Conservation (phyloP, 257 asterid genomes). For the Nicotiana attenuata region DNA sequence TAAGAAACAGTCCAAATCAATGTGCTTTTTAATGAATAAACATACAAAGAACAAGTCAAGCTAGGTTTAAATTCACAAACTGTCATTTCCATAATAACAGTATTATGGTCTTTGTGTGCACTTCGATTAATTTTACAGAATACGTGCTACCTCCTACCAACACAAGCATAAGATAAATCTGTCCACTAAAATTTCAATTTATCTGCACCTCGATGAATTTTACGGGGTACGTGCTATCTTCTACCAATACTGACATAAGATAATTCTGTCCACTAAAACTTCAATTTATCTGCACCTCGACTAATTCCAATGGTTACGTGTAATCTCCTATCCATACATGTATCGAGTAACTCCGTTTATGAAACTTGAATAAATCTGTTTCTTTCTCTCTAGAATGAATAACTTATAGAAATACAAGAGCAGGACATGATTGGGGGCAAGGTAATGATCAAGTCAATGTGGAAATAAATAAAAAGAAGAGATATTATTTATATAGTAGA, state of each 20-base stretch:
- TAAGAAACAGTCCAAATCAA: neutral
- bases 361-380: too few species aligned
- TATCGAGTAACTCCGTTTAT: too few species aligned
- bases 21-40: neutral
- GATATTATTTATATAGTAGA: neutral
- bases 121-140: too few species aligned
- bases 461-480: neutral
- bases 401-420: neutral
- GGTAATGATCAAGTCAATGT: neutral
- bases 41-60: neutral
- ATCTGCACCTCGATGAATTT: too few species aligned
- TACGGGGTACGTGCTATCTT: accelerated
- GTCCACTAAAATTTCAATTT: too few species aligned
- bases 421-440: neutral
- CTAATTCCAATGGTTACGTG: too few species aligned
- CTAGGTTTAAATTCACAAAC: too few species aligned
- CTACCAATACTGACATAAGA: accelerated
- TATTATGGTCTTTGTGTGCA: too few species aligned
- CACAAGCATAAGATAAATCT: accelerated
- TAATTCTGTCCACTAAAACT: too few species aligned
- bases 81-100: too few species aligned
- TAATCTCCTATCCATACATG: too few species aligned
- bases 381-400: neutral
- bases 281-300: too few species aligned
- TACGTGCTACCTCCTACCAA: accelerated